These are phyloP conservation scores for Papiliotrema flavescens DNA, from an alignment of 1,284 basidiomycete genomes.

Conservation along the genomic window DNA sequence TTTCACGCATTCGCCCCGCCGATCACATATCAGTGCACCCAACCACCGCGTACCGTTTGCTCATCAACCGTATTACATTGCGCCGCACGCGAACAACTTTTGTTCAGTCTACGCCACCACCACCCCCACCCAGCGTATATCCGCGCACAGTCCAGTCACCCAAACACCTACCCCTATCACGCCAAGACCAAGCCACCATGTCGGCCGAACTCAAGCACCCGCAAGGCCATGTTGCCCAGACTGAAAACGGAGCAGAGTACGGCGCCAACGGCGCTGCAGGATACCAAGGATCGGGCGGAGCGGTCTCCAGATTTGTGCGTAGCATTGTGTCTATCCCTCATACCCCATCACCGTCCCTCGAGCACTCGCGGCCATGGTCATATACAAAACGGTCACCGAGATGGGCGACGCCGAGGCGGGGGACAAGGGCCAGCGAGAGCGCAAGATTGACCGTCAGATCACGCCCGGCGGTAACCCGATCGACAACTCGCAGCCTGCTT, in stretches of 20 bases:
- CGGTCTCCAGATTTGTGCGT: neutral
- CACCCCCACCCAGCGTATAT: neutral
- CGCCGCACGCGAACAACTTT: too few species aligned
- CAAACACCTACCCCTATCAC: neutral
- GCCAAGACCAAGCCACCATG: neutral
- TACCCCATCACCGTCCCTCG: too few species aligned
- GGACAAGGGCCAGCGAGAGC: neutral
- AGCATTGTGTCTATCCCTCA: too few species aligned
- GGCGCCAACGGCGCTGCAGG: slow-evolving; percentile 3
- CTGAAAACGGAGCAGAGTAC: neutral
- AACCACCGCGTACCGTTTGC: neutral
- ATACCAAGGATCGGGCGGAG: slow-evolving; percentile 25
- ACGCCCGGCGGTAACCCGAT: slow-evolving; percentile 51
- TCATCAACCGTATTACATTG: neutral
- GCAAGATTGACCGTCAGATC: slow-evolving; percentile 10
- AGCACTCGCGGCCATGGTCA: too few species aligned
- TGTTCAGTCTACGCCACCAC: neutral
- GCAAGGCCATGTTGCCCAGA: neutral
- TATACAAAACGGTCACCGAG: too few species aligned
- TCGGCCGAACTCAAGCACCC: slow-evolving; percentile 1
- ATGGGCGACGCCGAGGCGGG: neutral
- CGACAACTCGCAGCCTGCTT: slow-evolving; percentile 47
- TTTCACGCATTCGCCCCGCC: neutral
- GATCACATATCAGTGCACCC: neutral
- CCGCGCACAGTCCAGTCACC: neutral